A percentile compares a stretch with the other conserved stretches of the same genome.
phyloP scores from a whole-genome alignment of 768 basidiomycete species.

The Xerocomellus chrysenteron region DNA sequence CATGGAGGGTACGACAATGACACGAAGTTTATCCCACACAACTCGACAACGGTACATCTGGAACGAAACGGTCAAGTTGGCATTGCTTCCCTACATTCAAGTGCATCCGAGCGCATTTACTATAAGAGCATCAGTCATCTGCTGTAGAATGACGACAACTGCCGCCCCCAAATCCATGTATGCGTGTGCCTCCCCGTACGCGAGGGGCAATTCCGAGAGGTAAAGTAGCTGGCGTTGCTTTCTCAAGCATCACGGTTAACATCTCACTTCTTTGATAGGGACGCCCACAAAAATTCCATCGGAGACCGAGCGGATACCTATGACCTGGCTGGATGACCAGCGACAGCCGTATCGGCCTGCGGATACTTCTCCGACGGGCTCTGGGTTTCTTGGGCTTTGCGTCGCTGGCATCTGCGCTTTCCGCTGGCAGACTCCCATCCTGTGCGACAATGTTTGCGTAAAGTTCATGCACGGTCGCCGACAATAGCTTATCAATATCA shows the following conservation, averaged over 20 bases:
- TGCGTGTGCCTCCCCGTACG: conserved; percentile 26
- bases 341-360: background rate
- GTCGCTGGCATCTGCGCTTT: conserved; percentile 29
- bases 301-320: no score
- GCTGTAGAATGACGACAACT: conserved; percentile 27
- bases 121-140: conserved; percentile 28
- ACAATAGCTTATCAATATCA: background rate
- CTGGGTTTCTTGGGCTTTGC: conserved; percentile 15
- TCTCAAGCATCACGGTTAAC: background rate
- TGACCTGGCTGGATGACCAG: background rate
- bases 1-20: no score
- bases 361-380: background rate
- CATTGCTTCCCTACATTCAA: no score
- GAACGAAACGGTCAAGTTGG: conserved; percentile 4
- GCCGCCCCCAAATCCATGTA: conserved; percentile 23
- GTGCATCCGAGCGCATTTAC: conserved; percentile 6
- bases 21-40: conserved; percentile 22
- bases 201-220: conserved; percentile 51
- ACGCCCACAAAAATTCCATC: conserved; percentile 37
- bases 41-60: conserved; percentile 38
- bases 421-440: conserved; percentile 57
- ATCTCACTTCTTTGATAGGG: conserved; percentile 42
- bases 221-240: conserved; percentile 14
- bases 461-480: background rate
- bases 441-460: conserved; percentile 23